Percentiles rank a stretch among this genome's conserved stretches.
Conservation (phyloP, 345 rosid genomes). For the Syzygium grande region DNA sequence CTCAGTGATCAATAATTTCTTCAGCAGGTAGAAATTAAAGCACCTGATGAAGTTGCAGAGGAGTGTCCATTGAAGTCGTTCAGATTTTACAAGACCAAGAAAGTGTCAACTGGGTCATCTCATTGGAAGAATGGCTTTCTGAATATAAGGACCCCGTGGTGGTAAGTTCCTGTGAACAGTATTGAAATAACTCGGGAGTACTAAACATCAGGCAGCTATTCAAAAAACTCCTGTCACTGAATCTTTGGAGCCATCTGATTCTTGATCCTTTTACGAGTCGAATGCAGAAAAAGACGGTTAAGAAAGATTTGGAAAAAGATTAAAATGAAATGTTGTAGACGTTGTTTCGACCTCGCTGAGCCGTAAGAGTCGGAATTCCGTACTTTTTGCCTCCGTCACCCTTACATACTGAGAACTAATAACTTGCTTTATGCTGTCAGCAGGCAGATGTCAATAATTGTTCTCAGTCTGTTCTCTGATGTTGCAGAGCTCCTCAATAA, state of each 20-base stretch:
- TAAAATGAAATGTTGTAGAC: not conserved
- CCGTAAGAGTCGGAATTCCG: not conserved
- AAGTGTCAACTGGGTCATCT: constrained; percentile 27
- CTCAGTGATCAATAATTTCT: not conserved
- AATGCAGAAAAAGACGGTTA: not conserved
- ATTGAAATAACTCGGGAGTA: not conserved
- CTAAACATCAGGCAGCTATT: not conserved
- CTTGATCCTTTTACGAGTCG: not conserved
- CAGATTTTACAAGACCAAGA: constrained; percentile 48
- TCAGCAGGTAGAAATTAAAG: constrained; percentile 46
- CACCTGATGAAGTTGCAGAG: constrained; percentile 41
- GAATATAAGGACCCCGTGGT: constrained; percentile 82
- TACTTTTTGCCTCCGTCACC: not conserved
- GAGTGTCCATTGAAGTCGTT: constrained; percentile 62
- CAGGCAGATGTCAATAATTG: not conserved
- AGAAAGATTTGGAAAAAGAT: not conserved
- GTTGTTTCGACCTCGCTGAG: not conserved
- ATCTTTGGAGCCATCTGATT: not conserved
- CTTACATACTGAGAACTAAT: not conserved
- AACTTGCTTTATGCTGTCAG: not conserved
- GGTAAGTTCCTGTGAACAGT: constrained; percentile 20
- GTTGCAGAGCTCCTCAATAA: not conserved
- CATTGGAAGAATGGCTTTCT: constrained; percentile 27
- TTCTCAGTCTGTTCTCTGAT: not conserved
- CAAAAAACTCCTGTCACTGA: not conserved